A percentile compares a stretch with the other conserved stretches of the same genome.
phyloP scores from a whole-genome alignment of 106 monocot genomes.

The Dendrobium huoshanense region DNA sequence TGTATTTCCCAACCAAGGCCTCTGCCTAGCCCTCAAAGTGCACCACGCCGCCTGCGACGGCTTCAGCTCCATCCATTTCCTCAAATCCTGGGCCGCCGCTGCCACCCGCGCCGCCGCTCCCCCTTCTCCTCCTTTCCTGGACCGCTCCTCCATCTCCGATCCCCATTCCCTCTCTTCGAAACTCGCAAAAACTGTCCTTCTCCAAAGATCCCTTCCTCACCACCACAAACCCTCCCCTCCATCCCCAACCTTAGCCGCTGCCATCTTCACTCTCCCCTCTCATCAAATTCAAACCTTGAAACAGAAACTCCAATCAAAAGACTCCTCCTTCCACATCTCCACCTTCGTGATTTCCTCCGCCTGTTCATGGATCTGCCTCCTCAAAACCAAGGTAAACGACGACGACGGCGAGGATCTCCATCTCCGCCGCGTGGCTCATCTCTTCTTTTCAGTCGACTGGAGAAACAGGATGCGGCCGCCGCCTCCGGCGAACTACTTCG shows the following conservation, averaged over 20 bases:
- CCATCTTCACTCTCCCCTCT: background rate
- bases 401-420: background rate
- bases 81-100: conserved; percentile 22
- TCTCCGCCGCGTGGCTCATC: background rate
- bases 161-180: background rate
- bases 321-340: conserved; percentile 9
- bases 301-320: background rate
- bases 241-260: background rate
- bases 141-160: background rate
- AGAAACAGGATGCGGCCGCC: conserved; percentile 1
- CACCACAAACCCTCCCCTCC: background rate
- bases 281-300: background rate
- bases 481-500: conserved; percentile 17
- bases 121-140: background rate
- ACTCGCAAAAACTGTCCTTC: background rate
- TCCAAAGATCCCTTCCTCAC: background rate
- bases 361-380: conserved; percentile 13
- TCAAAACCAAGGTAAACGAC: background rate
- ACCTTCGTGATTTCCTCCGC: conserved; percentile 13
- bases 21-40: conserved; percentile 11
- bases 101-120: too few relatives aligned
- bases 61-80: conserved; percentile 19
- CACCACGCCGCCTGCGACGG: conserved; percentile 21
- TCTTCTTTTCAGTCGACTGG: conserved; percentile 14
- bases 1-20: conserved; percentile 19